phyloP scores from a whole-genome alignment of 2,329 filamentous ascomycete genomes.

The Aschersonia sp. region DNA sequence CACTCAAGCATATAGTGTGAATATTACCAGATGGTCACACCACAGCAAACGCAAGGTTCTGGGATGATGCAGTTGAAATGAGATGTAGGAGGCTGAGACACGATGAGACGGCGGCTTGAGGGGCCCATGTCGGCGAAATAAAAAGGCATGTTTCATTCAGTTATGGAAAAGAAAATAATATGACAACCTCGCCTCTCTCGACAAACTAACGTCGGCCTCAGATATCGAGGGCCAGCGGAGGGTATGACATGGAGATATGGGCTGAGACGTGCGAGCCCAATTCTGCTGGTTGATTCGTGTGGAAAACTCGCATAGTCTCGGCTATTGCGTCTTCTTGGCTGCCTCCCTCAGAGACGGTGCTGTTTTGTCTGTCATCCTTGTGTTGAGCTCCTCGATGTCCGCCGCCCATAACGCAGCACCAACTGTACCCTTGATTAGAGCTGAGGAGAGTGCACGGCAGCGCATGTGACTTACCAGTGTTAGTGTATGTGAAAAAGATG shows the following conservation, averaged over 20 bases:
- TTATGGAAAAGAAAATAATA: neutral
- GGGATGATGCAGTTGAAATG: neutral
- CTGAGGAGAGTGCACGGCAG: too few relatives aligned
- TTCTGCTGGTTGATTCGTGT: neutral
- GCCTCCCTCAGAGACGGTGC: constrained; percentile 34
- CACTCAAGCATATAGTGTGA: too few relatives aligned
- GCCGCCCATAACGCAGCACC: constrained; percentile 91
- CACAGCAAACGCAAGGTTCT: neutral
- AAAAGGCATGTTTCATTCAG: neutral
- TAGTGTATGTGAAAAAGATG: constrained; percentile 80
- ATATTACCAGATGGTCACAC: neutral
- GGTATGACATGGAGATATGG: neutral
- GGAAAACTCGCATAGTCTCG: neutral
- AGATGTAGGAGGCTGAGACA: neutral
- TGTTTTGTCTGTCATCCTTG: constrained; percentile 32
- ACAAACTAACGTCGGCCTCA: neutral
- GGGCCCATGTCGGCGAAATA: neutral
- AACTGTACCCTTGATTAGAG: constrained; percentile 28
- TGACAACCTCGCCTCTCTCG: constrained; percentile 1
- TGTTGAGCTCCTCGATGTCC: constrained; percentile 53
- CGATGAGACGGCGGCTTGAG: neutral
- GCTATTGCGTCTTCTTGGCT: constrained; percentile 27
- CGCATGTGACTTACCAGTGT: constrained; percentile 40
- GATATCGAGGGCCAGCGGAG: too few relatives aligned
- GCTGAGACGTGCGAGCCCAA: neutral